Conservation (phyloP, 2,329 filamentous ascomycete genomes). For the Fusarium liriodendri region DNA sequence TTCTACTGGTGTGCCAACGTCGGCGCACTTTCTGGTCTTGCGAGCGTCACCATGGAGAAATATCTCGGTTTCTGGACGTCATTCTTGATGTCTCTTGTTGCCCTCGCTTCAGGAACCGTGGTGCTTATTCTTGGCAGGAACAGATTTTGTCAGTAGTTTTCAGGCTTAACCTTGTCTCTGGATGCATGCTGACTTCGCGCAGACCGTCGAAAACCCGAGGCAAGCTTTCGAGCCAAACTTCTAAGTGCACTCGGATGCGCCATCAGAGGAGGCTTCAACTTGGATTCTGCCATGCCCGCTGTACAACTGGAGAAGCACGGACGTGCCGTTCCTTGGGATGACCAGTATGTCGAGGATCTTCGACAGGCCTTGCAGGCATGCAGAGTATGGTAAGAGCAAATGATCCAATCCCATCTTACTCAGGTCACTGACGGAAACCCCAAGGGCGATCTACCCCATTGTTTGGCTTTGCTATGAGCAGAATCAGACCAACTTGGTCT, state of each 20-base stretch:
- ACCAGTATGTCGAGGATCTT: not conserved
- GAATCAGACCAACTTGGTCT: not conserved
- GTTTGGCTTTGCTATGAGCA: not conserved
- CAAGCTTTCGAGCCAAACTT: not conserved
- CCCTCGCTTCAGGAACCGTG: not conserved
- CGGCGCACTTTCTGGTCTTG: constrained; percentile 63
- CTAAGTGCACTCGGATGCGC: not conserved
- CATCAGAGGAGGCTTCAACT: not conserved
- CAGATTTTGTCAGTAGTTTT: not conserved
- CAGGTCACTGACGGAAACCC: not conserved
- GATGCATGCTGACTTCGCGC: not conserved
- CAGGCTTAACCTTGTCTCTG: too few relatives aligned
- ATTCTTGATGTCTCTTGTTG: constrained; percentile 1
- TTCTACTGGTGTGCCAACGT: constrained; percentile 68
- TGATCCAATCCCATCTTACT: not conserved
- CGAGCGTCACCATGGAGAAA: constrained; percentile 64
- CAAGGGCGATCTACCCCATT: not conserved
- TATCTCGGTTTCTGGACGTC: constrained; percentile 56
- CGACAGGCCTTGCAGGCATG: not conserved
- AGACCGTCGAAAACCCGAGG: not conserved
- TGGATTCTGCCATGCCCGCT: not conserved
- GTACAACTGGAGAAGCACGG: not conserved
- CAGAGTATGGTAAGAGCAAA: not conserved
- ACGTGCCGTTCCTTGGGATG: not conserved
- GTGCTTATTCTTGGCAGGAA: not conserved